Evolutionary conservation across 257 asterid genomes (phyloP).

Genomic region (Marsdenia floribunda): DNA sequence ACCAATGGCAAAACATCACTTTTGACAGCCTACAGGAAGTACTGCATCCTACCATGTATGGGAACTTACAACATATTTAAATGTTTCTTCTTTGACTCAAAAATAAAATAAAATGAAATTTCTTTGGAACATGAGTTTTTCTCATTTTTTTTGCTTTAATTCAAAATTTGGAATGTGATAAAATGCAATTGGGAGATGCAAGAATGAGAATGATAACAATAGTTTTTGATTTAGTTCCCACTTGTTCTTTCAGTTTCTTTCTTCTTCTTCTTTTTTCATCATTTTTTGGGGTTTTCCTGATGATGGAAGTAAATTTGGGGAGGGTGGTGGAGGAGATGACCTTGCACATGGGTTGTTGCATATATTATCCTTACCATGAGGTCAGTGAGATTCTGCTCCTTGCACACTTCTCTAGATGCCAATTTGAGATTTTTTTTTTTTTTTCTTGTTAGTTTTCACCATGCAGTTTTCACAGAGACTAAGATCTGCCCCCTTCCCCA

Average conservation of each 20-base stretch:
- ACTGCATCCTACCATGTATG: background rate
- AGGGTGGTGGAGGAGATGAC: background rate
- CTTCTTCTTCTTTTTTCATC: background rate
- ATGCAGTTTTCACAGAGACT: background rate
- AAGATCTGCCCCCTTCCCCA: background rate
- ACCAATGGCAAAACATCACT: background rate
- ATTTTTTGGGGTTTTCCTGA: background rate
- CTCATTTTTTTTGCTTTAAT: background rate
- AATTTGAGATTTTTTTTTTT: slow-evolving; percentile 3
- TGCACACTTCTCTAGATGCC: slow-evolving; percentile 8
- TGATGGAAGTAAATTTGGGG: background rate
- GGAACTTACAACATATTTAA: background rate
- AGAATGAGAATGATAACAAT: background rate
- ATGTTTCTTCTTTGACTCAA: background rate
- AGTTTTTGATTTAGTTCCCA: too few relatives aligned
- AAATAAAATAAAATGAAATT: background rate
- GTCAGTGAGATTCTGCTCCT: slow-evolving; percentile 25
- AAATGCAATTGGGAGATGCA: background rate
- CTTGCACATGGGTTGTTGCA: slow-evolving; percentile 30
- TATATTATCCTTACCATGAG: slow-evolving; percentile 10
- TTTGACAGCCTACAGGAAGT: background rate
- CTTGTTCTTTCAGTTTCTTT: background rate
- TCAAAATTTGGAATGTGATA: background rate
- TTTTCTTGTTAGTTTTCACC: background rate
- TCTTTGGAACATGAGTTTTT: background rate